phyloP scores from a whole-genome alignment of 2,329 filamentous ascomycete genomes.

The Pezicula carpinea region DNA sequence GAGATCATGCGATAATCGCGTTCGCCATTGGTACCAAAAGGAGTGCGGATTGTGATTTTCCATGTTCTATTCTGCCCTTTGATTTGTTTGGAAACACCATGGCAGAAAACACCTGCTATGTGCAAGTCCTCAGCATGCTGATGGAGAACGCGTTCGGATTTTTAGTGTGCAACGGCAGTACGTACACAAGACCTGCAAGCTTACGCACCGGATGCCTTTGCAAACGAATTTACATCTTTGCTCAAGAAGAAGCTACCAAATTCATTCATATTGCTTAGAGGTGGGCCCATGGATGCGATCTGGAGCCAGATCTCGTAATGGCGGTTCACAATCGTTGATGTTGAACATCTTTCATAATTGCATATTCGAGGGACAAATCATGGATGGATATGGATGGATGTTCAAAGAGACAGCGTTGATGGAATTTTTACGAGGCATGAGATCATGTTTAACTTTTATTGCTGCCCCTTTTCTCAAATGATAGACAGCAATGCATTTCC shows the following conservation, averaged over 20 bases:
- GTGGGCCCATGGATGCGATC: neutral
- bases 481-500: no score
- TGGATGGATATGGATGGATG: neutral
- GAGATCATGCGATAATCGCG: constrained; percentile 64
- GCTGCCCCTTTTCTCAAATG: neutral
- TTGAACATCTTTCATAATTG: neutral
- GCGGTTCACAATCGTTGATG: neutral
- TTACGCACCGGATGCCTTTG: neutral
- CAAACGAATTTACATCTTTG: neutral
- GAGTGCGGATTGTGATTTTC: neutral
- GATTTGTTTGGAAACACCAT: neutral
- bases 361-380: neutral
- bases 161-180: no score
- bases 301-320: neutral
- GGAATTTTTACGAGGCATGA: no score
- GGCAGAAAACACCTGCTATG: no score
- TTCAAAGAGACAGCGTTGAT: no score
- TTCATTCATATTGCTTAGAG: neutral
- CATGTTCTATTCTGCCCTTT: neutral
- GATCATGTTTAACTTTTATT: neutral
- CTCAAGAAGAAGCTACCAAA: neutral
- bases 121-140: no score
- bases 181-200: no score
- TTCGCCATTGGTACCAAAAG: neutral
- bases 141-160: no score